phyloP scores from a whole-genome alignment of 768 basidiomycete species.

The Infundibulicybe gibba region DNA sequence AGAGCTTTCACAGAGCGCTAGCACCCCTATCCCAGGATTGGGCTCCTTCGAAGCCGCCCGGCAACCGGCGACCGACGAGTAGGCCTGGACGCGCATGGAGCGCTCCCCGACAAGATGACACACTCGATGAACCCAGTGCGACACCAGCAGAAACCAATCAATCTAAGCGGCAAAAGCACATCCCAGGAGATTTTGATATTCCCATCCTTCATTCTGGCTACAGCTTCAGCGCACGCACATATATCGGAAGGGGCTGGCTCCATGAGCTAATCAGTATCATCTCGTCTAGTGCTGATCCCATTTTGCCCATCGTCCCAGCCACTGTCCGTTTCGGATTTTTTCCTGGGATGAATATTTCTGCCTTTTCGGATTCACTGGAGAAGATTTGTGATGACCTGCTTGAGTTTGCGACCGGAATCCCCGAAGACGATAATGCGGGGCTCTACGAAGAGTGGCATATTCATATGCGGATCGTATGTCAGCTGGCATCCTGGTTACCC shows the following conservation, averaged over 20 bases:
- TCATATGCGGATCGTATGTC: constrained; percentile 35
- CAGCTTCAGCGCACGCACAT: constrained; percentile 47
- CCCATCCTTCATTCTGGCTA: constrained; percentile 45
- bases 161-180: constrained; percentile 5
- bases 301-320: constrained; percentile 24
- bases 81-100: not conserved
- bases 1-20: constrained; percentile 35
- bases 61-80: constrained; percentile 1
- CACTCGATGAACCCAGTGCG: not conserved
- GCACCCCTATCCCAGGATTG: constrained; percentile 23
- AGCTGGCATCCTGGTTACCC: constrained; percentile 44
- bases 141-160: constrained; percentile 5
- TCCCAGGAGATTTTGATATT: constrained; percentile 51
- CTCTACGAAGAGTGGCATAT: constrained; percentile 33
- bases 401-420: constrained; percentile 31
- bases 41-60: constrained; percentile 12
- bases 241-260: constrained; percentile 59
- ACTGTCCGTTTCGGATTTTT: constrained; percentile 40
- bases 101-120: not conserved
- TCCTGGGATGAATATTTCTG: constrained; percentile 34
- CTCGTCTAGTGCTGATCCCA: constrained; percentile 17
- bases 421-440: constrained; percentile 25
- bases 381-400: constrained; percentile 41
- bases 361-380: constrained; percentile 44
- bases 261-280: constrained; percentile 47